Evolutionary conservation across 345 rosid species (phyloP).

Genomic region (Tarenaya hassleriana): DNA sequence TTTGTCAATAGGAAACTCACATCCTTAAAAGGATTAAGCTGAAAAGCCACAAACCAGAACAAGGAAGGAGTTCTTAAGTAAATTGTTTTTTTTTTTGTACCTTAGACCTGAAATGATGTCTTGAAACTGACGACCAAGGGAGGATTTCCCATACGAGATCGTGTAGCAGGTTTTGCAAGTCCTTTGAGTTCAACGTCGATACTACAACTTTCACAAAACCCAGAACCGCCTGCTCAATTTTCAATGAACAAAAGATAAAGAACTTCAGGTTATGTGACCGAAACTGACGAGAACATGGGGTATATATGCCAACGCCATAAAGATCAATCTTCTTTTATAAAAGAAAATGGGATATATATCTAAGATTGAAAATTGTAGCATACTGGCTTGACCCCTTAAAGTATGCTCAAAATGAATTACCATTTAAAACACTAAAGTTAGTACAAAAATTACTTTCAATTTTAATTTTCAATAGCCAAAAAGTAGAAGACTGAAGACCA

Average conservation of each 20-base stretch:
- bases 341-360: too few relatives aligned
- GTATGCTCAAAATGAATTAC: too few relatives aligned
- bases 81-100: constrained; percentile 23
- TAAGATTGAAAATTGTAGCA: not conserved
- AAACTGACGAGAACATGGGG: too few relatives aligned
- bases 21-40: not conserved
- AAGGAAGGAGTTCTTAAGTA: not conserved
- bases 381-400: too few relatives aligned
- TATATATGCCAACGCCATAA: too few relatives aligned
- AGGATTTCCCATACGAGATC: constrained; percentile 53
- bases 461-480: not conserved
- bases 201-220: constrained; percentile 86
- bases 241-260: not conserved
- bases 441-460: not conserved
- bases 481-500: not conserved
- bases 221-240: constrained; percentile 58
- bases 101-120: constrained; percentile 87
- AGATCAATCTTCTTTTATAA: too few relatives aligned
- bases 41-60: not conserved
- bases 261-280: too few relatives aligned
- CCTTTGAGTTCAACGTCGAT: constrained; percentile 58
- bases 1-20: not conserved
- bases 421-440: not conserved
- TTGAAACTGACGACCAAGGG: constrained; percentile 78
- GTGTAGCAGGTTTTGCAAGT: constrained; percentile 51